Evolutionary conservation across 2,329 filamentous ascomycete genomes (phyloP).

Genomic region (Pseudogymnoascus sp.): DNA sequence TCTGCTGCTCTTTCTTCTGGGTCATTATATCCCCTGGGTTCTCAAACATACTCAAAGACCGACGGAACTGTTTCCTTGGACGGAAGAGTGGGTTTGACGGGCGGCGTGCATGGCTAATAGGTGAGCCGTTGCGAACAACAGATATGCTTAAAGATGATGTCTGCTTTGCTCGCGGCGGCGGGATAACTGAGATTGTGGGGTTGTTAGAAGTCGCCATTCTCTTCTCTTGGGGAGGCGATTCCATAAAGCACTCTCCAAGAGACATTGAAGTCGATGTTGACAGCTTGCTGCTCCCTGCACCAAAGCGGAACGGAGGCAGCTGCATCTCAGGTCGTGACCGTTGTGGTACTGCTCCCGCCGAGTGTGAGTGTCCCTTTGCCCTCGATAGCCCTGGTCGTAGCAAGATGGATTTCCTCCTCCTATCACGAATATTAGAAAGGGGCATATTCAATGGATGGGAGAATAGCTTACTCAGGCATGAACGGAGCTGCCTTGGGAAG

Average conservation of each 20-base stretch:
- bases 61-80: constrained; percentile 79
- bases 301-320: constrained; percentile 69
- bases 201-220: constrained; percentile 54
- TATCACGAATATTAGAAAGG: constrained; percentile 30
- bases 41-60: constrained; percentile 97
- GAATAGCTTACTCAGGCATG: constrained; percentile 43
- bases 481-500: constrained; percentile 36
- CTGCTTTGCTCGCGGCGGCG: constrained; percentile 55
- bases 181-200: constrained; percentile 45
- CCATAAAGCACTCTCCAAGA: constrained; percentile 68
- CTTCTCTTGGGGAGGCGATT: constrained; percentile 67
- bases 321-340: constrained; percentile 56
- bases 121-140: constrained; percentile 61
- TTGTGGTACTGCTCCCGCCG: constrained; percentile 55
- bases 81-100: constrained; percentile 63
- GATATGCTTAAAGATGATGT: constrained; percentile 24
- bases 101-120: constrained; percentile 61
- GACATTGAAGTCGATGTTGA: constrained; percentile 52
- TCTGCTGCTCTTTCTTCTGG: constrained; percentile 55
- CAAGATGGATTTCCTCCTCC: constrained; percentile 58
- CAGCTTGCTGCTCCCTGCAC: constrained; percentile 42
- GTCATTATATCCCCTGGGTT: constrained; percentile 81
- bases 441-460: constrained; percentile 15
- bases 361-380: constrained; percentile 66
- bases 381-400: constrained; percentile 68